Base-by-base conservation (phyloP, 2,329 filamentous ascomycete genomes). In the Aspergillus tanneri region DNA sequence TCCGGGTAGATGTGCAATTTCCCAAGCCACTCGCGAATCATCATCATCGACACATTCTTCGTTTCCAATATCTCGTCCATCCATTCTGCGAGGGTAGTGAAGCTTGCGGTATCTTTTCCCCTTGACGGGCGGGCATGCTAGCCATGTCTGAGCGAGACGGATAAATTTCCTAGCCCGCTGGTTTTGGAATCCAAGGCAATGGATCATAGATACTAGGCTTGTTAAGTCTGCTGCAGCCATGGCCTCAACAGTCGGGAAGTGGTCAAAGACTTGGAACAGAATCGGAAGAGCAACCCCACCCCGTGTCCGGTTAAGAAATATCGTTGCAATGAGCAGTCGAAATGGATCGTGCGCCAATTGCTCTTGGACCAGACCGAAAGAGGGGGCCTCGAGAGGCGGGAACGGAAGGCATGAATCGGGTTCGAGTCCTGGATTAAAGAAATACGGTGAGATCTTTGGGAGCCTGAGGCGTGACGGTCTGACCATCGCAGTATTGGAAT, bases 291-390 rank as follows among this genome's bases (percentile, higher is more conserved):
- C 88, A 8, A 82, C 77, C 38, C 76, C 79, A 9, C 88, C 91
- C 2, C 82, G 77, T 0, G 90, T 96, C 50, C 87, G 84, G 66
- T 92, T 92, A 23, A 96, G 82, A 59, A 96, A 91, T 0, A 88
- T 90, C 4, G 90, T 85, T 10, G 87, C 90, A 23, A 96, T 77
- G 2, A 96, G 79, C 2, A 96, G 80, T 55, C 84, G 85, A 67
- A 95, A 96, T 0, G 90, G 87, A 47, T 90, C 79, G 41, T 80
- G 69, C 2, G 84, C 83, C 12, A 95, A 80, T 54, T 85, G 80
- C 65, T 96, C 91, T 65, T 96, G 91, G 28, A 96, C 83, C 2
- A 96, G 78, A 0, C 90, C 90, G 63, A 95, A 96, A 5, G 62
- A 67, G 0, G 76, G 63, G 0, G 80, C 75, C 6, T 78, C 76